Base-by-base conservation (phyloP, 768 basidiomycete genomes). In the Lentinula lateritia region DNA sequence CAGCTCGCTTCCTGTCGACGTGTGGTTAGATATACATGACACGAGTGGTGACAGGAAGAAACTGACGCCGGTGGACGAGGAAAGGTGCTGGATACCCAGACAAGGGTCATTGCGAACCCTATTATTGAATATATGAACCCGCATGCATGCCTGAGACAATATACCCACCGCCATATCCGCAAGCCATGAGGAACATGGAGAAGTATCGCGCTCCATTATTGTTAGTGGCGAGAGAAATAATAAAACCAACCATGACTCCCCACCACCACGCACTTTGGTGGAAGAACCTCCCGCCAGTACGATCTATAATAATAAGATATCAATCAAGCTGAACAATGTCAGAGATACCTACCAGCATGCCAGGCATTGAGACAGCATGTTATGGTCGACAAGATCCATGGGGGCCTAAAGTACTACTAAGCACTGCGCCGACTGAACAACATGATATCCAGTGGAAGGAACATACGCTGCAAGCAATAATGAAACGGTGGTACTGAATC, bases 31-130 rank as follows among this genome's bases (percentile, higher is more conserved):
- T 4, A 20, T 52, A 32, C 20, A 18, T 6, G n/a, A 59, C 28
- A 4, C 7, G 16, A 10, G 18, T 7, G 8, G 5, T 9, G 20
- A 42, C 48, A 23, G 0, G 8, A 15, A 20, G 3, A 7, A 10
- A 58, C 66, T 63, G 78, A 84, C 64, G 83, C 79, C 2, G 86
- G 86, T 36, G 87, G 86, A 3, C 87, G 78, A 15, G 85, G 82
- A 42, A 87, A 70, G 1, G 79, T 75, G 63, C 86, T 87, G 0
- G 84, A 80, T 6, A 86, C 81, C 87, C 87, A 88, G 1, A 86
- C 85, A 18, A 83, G 67, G 0, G 78, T 83, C 41, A 80, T 64
- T 5, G 78, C 72, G 55, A 74, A 76, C 15, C 77, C 78, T 53
- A 53, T 50, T 6, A 32, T 48, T 10, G n/a, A 20, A 41, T 38